phyloP scores from a whole-genome alignment of 2,329 filamentous ascomycete genomes.

The Corynespora cassiicola region DNA sequence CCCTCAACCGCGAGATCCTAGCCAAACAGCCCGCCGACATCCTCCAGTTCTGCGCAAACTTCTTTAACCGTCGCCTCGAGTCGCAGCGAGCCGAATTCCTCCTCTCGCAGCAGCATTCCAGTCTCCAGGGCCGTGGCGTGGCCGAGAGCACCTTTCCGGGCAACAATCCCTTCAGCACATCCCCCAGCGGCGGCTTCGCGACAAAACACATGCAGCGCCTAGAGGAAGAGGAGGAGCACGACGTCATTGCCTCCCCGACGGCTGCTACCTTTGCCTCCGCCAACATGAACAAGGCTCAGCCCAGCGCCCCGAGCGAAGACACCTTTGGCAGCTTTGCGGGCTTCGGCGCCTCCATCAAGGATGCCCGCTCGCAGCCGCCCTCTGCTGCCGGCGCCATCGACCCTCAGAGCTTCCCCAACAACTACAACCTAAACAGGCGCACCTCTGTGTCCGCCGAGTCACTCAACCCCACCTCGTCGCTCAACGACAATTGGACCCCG shows the following conservation, averaged over 20 bases:
- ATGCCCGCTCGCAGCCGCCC: conserved; percentile 46
- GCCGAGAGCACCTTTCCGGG: conserved; percentile 79
- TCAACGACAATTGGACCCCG: conserved; percentile 87
- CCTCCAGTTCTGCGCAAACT: conserved; percentile 74
- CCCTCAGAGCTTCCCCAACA: conserved; percentile 78
- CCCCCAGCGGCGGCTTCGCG: conserved; percentile 52
- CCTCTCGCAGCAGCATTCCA: conserved; percentile 56
- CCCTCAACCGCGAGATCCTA: conserved; percentile 67
- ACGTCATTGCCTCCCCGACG: conserved; percentile 77
- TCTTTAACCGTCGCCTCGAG: conserved; percentile 70
- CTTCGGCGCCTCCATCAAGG: conserved; percentile 40
- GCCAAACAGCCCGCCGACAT: conserved; percentile 67
- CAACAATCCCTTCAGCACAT: conserved; percentile 74
- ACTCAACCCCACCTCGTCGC: conserved; percentile 83
- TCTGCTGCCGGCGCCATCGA: conserved; percentile 59
- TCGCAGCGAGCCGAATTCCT: conserved; percentile 67
- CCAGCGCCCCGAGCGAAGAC: conserved; percentile 50
- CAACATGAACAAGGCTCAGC: conserved; percentile 48
- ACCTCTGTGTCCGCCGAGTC: conserved; percentile 98
- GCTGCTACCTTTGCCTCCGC: conserved; percentile 52
- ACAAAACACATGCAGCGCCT: conserved; percentile 66
- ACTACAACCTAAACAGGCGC: conserved; percentile 92
- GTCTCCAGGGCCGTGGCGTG: conserved; percentile 61
- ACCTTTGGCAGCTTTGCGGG: conserved; percentile 46
- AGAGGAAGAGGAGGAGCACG: conserved; percentile 82